Percentiles rank a stretch among this genome's conserved stretches.
phyloP scores from a whole-genome alignment of 345 rosid species.

The Turritis glabra region DNA sequence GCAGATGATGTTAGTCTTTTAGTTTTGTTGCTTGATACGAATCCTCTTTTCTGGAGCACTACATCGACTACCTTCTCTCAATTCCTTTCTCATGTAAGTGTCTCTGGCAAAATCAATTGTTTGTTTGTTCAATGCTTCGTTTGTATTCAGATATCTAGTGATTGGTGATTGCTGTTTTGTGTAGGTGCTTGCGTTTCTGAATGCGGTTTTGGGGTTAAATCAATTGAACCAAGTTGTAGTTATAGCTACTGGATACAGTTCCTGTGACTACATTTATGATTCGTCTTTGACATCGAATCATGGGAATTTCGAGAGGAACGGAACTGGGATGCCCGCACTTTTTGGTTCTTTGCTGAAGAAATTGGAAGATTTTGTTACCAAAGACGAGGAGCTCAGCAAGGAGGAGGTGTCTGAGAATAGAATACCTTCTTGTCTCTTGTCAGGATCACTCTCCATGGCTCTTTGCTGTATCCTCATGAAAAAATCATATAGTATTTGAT shows the following conservation, averaged over 20 bases:
- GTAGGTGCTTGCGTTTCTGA: constrained; percentile 86
- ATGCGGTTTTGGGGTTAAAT: constrained; percentile 66
- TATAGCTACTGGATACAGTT: constrained; percentile 80
- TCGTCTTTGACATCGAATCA: constrained; percentile 47
- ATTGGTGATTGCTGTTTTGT: not conserved
- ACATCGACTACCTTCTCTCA: constrained; percentile 66
- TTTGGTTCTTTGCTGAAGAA: constrained; percentile 55
- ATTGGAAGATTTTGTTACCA: constrained; percentile 63
- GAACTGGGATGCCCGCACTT: constrained; percentile 53
- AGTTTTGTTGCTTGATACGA: constrained; percentile 74
- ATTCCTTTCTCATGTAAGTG: constrained; percentile 68
- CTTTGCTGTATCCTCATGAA: constrained; percentile 86
- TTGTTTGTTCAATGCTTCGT: not conserved
- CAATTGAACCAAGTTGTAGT: constrained; percentile 83
- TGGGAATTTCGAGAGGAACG: constrained; percentile 48
- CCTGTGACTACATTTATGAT: constrained; percentile 79
- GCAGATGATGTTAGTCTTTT: constrained; percentile 88
- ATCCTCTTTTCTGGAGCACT: constrained; percentile 83
- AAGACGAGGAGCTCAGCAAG: constrained; percentile 63
- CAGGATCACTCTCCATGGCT: constrained; percentile 94
- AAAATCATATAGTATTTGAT: not conserved
- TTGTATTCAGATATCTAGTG: not conserved
- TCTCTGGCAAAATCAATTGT: not conserved
- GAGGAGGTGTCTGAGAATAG: constrained; percentile 43
- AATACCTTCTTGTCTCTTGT: constrained; percentile 64